Evolutionary conservation across 345 rosid genomes (phyloP).

Genomic region (Acer yangbiense): DNA sequence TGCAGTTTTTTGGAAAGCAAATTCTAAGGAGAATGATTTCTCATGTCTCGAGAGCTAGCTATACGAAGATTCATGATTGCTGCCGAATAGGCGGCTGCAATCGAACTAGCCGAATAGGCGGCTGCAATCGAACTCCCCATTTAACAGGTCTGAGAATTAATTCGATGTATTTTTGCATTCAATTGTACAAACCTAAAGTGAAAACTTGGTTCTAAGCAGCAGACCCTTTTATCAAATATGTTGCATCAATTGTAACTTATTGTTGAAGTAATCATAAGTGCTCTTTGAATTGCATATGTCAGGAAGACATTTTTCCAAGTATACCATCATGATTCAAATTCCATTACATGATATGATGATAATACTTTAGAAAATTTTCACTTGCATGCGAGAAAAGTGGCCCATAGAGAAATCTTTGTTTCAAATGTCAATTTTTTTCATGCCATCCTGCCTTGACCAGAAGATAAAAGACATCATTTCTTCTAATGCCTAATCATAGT

Average conservation of each 20-base stretch:
- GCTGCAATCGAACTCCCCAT: background rate
- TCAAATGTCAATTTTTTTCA: background rate
- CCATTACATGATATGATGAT: background rate
- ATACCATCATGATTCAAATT: background rate
- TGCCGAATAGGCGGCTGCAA: background rate
- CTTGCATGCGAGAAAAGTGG: constrained; percentile 20
- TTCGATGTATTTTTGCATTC: too few relatives aligned
- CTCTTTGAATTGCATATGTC: background rate
- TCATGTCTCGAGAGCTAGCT: background rate
- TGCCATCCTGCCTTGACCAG: background rate
- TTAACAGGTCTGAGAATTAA: too few relatives aligned
- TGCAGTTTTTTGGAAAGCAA: background rate
- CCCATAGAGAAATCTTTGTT: background rate
- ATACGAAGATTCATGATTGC: background rate
- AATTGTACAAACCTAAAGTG: too few relatives aligned
- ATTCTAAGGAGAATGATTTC: background rate
- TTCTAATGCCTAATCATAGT: background rate
- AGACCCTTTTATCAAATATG: too few relatives aligned
- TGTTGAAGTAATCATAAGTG: background rate
- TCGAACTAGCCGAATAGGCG: background rate
- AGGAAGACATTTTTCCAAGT: background rate
- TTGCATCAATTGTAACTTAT: background rate
- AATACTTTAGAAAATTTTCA: background rate
- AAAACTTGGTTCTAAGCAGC: too few relatives aligned
- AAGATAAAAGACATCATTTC: background rate